Percentiles rank a stretch among this genome's conserved stretches.
phyloP scores from a whole-genome alignment of 2,329 filamentous ascomycete genomes.

The Coniochaeta prunicola region DNA sequence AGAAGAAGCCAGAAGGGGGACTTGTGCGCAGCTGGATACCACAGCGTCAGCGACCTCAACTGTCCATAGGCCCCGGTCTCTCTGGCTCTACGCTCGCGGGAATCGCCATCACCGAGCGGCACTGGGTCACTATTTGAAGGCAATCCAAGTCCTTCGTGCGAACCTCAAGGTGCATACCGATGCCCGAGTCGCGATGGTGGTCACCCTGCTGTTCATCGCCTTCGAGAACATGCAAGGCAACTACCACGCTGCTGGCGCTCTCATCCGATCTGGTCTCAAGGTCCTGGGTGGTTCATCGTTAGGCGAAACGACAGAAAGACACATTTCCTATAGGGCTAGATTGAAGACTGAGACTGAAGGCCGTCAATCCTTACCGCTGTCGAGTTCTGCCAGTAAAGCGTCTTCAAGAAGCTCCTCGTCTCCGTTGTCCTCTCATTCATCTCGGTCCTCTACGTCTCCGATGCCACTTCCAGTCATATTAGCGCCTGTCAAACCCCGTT shows the following conservation, averaged over 20 bases:
- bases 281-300: conserved; percentile 11
- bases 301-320: conserved; percentile 4
- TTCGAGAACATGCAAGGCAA: conserved; percentile 22
- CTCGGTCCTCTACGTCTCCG: not conserved
- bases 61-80: not conserved
- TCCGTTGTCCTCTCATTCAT: not conserved
- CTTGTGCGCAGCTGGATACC: not conserved
- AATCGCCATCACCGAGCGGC: conserved; percentile 18
- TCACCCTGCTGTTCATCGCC: conserved; percentile 19
- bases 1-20: conserved; percentile 14
- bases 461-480: not conserved
- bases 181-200: conserved; percentile 15
- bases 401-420: not conserved
- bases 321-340: not conserved
- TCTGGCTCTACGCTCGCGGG: not conserved
- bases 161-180: conserved; percentile 15
- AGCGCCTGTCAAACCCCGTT: not conserved
- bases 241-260: conserved; percentile 17
- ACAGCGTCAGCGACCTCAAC: not conserved
- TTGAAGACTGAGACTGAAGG: not conserved
- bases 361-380: not conserved
- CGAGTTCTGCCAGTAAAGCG: not conserved
- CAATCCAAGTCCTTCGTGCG: conserved; percentile 14
- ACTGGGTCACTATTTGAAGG: conserved; percentile 17
- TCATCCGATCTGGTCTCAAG: conserved; percentile 19